A percentile compares a stretch with the other conserved stretches of the same genome.
These are phyloP conservation scores for Chalciporus piperatus DNA, from an alignment of 768 basidiomycete genomes.

Conservation along the genomic window DNA sequence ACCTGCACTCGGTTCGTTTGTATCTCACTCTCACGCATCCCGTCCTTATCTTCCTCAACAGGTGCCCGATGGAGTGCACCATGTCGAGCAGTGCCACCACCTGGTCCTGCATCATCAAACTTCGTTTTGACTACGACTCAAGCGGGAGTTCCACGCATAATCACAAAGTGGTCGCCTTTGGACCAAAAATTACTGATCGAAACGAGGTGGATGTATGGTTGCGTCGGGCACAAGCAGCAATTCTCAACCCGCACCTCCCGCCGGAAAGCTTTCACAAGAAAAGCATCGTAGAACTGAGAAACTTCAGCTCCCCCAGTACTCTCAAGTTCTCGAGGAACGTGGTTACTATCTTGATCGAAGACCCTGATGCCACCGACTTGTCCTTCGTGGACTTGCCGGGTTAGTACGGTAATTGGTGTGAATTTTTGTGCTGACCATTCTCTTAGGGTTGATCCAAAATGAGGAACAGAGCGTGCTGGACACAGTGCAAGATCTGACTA, in stretches of 20 bases:
- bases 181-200: slow-evolving; percentile 29
- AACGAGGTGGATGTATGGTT: slow-evolving; percentile 39
- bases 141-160: slow-evolving; percentile 21
- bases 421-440: slow-evolving; percentile 5
- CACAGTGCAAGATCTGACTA: slow-evolving; percentile 48
- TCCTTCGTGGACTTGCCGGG: slow-evolving; percentile 57
- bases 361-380: slow-evolving; percentile 45
- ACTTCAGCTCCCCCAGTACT: slow-evolving; percentile 19
- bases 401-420: slow-evolving; percentile 12
- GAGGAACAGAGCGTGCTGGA: slow-evolving; percentile 38
- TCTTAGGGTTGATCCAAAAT: slow-evolving; percentile 57
- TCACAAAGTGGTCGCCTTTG: slow-evolving; percentile 23
- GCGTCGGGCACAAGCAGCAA: slow-evolving; percentile 46
- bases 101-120: slow-evolving; percentile 46
- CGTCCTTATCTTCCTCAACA: slow-evolving; percentile 14
- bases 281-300: slow-evolving; percentile 25
- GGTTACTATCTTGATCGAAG: slow-evolving; percentile 44
- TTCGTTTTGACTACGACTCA: slow-evolving; percentile 35
- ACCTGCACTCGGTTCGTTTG: slow-evolving; percentile 52
- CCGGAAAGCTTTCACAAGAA: slow-evolving; percentile 21
- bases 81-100: slow-evolving; percentile 38
- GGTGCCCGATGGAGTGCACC: slow-evolving; percentile 54
- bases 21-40: neutral
- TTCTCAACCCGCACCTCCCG: slow-evolving; percentile 32
- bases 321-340: slow-evolving; percentile 49